These are phyloP conservation scores for Candida caryicola DNA, from an alignment of 805 yeast genomes.

Conservation along the genomic window DNA sequence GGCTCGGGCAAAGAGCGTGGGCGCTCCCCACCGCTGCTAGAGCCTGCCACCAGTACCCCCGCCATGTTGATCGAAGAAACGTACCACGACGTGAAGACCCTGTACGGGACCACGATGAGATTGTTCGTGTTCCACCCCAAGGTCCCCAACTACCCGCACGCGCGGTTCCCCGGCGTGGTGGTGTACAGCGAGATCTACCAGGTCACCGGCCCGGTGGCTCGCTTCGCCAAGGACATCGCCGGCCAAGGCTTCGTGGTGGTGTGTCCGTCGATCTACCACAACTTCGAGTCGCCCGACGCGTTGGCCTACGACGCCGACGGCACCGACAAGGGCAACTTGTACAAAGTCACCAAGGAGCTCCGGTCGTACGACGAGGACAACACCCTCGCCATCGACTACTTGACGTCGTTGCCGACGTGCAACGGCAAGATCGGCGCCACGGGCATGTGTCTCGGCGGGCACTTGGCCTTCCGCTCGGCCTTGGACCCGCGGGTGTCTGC, in stretches of 20 bases:
- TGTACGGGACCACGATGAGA: constrained; percentile 65
- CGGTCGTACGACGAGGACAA: constrained; percentile 76
- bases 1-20: too few relatives aligned
- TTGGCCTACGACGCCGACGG: constrained; percentile 69
- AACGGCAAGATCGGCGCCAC: constrained; percentile 76
- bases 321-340: constrained; percentile 69
- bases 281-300: constrained; percentile 62
- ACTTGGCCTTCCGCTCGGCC: constrained; percentile 68
- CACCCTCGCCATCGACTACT: constrained; percentile 59
- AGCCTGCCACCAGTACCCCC: too few relatives aligned
- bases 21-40: too few relatives aligned
- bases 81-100: constrained; percentile 61
- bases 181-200: constrained; percentile 81
- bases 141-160: constrained; percentile 70
- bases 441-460: constrained; percentile 88
- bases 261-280: constrained; percentile 79
- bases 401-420: constrained; percentile 56
- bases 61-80: constrained; percentile 67
- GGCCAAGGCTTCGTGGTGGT: constrained; percentile 76
- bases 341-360: constrained; percentile 64
- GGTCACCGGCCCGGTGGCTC: constrained; percentile 76
- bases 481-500: constrained; percentile 64
- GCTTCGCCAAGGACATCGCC: constrained; percentile 76
- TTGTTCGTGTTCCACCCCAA: constrained; percentile 65
- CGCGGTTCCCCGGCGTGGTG: constrained; percentile 76